Evolutionary conservation across 352 stramenopile genomes (phyloP).

Genomic region (Aphanomyces cochlioides): DNA sequence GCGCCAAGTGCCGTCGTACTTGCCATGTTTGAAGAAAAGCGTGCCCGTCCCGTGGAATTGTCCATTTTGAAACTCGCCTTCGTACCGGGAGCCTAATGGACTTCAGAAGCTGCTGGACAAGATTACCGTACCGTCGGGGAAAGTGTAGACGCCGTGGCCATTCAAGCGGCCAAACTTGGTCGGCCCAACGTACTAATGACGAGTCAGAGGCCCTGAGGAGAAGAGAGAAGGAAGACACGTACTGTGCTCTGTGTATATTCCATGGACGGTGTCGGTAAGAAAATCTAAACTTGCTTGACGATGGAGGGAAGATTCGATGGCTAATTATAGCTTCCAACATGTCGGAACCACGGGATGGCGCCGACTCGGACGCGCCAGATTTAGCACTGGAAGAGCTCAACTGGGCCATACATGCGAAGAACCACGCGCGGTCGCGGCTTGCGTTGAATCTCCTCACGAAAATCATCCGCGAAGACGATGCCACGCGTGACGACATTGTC

Average conservation of each 20-base stretch:
- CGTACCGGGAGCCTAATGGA: constrained; percentile 51
- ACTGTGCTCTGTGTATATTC: constrained; percentile 28
- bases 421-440: constrained; percentile 12
- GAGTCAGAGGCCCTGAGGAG: neutral
- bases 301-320: neutral
- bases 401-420: constrained; percentile 18
- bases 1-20: constrained; percentile 63
- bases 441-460: constrained; percentile 14
- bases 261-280: constrained; percentile 12
- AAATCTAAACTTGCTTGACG: too few relatives aligned
- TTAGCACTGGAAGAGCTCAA: constrained; percentile 1
- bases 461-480: constrained; percentile 28
- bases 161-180: constrained; percentile 26
- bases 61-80: constrained; percentile 76
- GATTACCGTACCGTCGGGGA: constrained; percentile 13
- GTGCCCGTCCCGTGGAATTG: constrained; percentile 74
- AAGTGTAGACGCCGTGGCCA: constrained; percentile 26
- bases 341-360: neutral
- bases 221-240: neutral
- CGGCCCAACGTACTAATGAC: constrained; percentile 13
- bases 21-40: constrained; percentile 63
- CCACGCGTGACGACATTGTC: constrained; percentile 21
- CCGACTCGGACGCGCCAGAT: neutral
- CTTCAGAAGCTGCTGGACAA: neutral
- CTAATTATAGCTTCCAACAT: constrained; percentile 22